Evolutionary conservation across 129 eudicot species (phyloP).

Genomic region (Flaveria bidentis): DNA sequence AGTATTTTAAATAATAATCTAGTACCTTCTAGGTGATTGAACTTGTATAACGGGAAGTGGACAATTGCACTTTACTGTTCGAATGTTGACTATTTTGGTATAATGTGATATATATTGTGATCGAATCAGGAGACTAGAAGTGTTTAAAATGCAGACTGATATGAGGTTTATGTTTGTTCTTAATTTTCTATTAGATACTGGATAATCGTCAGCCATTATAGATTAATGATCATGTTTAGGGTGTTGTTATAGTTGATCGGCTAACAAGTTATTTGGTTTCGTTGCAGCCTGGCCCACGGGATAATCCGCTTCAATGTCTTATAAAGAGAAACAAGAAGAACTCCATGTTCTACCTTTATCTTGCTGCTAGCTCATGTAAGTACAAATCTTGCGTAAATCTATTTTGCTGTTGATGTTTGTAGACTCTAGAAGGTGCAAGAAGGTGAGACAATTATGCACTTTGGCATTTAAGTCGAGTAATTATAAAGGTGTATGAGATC

Average conservation of each 20-base stretch:
- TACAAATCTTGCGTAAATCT: slow-evolving; percentile 15
- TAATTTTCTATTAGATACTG: neutral
- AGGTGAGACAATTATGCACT: slow-evolving; percentile 15
- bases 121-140: neutral
- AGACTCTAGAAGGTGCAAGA: slow-evolving; percentile 10
- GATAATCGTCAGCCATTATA: neutral
- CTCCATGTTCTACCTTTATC: slow-evolving; percentile 72
- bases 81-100: neutral
- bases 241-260: slow-evolving; percentile 13
- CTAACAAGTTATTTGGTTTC: neutral
- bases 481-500: slow-evolving; percentile 6
- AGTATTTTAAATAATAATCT: neutral
- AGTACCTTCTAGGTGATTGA: neutral
- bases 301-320: slow-evolving; percentile 71
- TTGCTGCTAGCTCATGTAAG: slow-evolving; percentile 81
- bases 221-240: slow-evolving; percentile 12
- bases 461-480: slow-evolving; percentile 18
- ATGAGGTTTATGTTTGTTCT: slow-evolving; percentile 10
- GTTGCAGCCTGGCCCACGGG: slow-evolving; percentile 95
- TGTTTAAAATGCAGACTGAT: slow-evolving; percentile 1
- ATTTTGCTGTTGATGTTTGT: slow-evolving; percentile 10
- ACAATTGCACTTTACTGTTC: neutral
- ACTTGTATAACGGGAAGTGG: neutral
- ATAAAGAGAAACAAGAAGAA: slow-evolving; percentile 88
- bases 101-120: neutral